Evolutionary conservation across 176 grass and related monocot genomes (phyloP).

Genomic region (Eragrostis nindensis): DNA sequence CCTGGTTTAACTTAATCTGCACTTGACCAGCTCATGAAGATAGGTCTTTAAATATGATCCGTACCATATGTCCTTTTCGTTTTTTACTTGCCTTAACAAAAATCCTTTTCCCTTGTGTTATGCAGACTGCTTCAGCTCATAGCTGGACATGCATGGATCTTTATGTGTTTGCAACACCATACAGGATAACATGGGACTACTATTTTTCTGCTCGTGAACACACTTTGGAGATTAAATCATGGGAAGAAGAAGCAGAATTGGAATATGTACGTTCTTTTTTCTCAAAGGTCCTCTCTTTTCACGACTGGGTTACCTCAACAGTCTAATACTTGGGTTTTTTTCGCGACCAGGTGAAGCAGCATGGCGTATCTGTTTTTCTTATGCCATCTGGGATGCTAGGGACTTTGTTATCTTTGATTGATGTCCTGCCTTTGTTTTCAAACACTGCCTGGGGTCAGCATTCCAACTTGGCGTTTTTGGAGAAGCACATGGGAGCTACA

Average conservation of each 20-base stretch:
- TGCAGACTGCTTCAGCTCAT: conserved; percentile 67
- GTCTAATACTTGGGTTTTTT: conserved; percentile 26
- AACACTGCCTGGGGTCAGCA: conserved; percentile 85
- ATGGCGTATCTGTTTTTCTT: conserved; percentile 88
- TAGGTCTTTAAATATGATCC: conserved; percentile 5
- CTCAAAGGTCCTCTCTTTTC: neutral
- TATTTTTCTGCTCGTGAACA: conserved; percentile 72
- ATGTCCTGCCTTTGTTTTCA: conserved; percentile 87
- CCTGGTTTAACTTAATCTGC: conserved; percentile 6
- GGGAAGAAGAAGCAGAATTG: conserved; percentile 83
- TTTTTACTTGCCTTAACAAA: neutral
- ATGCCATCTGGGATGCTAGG: conserved; percentile 95
- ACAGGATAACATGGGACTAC: conserved; percentile 88
- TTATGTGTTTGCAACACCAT: conserved; percentile 87
- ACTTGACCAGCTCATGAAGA: neutral
- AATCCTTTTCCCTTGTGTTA: neutral
- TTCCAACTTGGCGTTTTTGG: conserved; percentile 76
- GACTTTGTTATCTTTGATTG: conserved; percentile 77
- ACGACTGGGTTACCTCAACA: conserved; percentile 1
- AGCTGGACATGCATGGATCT: conserved; percentile 96
- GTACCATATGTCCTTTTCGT: neutral
- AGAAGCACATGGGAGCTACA: conserved; percentile 85
- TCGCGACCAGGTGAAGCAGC: conserved; percentile 73
- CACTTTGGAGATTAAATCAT: conserved; percentile 71
- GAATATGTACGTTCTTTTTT: conserved; percentile 66